phyloP scores from a whole-genome alignment of 2,329 filamentous ascomycete species.

The Pleoardoris graminearum region DNA sequence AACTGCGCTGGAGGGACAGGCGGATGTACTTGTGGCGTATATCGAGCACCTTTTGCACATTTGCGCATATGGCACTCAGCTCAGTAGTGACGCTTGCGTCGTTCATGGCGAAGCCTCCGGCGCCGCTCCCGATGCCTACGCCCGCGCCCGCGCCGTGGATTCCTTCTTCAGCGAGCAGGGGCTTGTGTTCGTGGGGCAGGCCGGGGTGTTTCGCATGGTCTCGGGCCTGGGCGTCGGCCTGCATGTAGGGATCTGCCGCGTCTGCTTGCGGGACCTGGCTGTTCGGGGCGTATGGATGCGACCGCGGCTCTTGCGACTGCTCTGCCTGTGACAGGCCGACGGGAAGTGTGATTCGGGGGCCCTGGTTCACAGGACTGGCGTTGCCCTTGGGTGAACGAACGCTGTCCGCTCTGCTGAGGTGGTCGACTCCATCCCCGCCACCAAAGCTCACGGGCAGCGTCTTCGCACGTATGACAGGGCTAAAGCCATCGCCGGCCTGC shows the following conservation, averaged over 20 bases:
- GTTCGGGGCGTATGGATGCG: constrained; percentile 23
- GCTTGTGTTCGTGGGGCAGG: constrained; percentile 60
- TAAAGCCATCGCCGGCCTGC: constrained; percentile 45
- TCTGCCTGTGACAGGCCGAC: constrained; percentile 37
- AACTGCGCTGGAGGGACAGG: constrained; percentile 77
- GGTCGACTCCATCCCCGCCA: constrained; percentile 39
- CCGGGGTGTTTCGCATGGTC: constrained; percentile 56
- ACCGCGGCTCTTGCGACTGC: constrained; percentile 31
- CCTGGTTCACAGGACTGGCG: constrained; percentile 33
- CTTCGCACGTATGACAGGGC: constrained; percentile 50
- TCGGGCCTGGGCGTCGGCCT: constrained; percentile 54
- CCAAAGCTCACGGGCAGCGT: constrained; percentile 49
- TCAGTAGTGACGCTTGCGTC: constrained; percentile 84
- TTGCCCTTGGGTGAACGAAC: constrained; percentile 49
- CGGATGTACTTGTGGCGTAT: constrained; percentile 85
- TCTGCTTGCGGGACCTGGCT: constrained; percentile 16
- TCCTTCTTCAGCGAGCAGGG: constrained; percentile 58
- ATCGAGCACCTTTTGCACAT: constrained; percentile 88
- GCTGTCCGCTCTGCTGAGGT: constrained; percentile 47
- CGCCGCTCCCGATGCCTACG: constrained; percentile 63
- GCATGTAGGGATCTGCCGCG: constrained; percentile 40
- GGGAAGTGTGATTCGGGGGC: constrained; percentile 29
- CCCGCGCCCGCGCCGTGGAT: constrained; percentile 62
- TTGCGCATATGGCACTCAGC: constrained; percentile 81
- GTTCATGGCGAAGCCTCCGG: constrained; percentile 67